Base-by-base conservation (phyloP, 805 yeast species). In the Starmerella potacharoeniae region DNA sequence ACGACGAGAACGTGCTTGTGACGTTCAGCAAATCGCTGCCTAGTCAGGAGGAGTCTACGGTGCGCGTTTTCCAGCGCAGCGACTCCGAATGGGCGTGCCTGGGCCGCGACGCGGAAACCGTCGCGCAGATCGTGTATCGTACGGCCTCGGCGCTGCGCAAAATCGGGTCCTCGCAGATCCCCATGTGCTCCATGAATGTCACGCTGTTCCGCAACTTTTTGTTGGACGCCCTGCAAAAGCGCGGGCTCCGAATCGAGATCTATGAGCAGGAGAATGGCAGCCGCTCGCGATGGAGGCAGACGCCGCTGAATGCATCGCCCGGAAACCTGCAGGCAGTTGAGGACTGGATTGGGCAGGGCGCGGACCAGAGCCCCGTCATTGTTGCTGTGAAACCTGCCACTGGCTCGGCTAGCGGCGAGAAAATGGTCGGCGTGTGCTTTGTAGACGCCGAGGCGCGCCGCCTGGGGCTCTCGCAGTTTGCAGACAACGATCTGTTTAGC, bases 321-420 rank as follows among this genome's bases (percentile, higher is more conserved):
- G 98, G 98, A 6, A 90, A 93, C 68, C 71, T 90, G 50, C 86
- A 83, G 56, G 81, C 75, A 44, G 79, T 85, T 48, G 96, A 86
- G 60, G 89, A 84, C 36, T 70, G 87, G 69, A 73, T 88, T 59
- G 71, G 77, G 2, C 71, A 73, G 14, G 52, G 67, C 10, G 68
- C 72, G 16, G 77, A 75, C 35, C 72, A 77, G 41, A 68, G 74
- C 35, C 77, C 83, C 0, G 75, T 83, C 13, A 78, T 83, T 44
- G 76, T 81, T 13, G 80, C 81, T 2, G 61, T 78, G n/a, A 74
- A 76, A 52, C 60, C 72, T 29, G 36, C 47, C 10, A 69, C 73
- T 2, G 66, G 70, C 34, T 69, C 74, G 33, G 60, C 70, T 1
- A 61, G 66, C 5, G 78, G 74, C 8, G 72, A 71, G 13, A 73